Percentiles rank a stretch among this genome's conserved stretches.
phyloP scores from a whole-genome alignment of 805 yeast species.

The Millerozyma acaciae region DNA sequence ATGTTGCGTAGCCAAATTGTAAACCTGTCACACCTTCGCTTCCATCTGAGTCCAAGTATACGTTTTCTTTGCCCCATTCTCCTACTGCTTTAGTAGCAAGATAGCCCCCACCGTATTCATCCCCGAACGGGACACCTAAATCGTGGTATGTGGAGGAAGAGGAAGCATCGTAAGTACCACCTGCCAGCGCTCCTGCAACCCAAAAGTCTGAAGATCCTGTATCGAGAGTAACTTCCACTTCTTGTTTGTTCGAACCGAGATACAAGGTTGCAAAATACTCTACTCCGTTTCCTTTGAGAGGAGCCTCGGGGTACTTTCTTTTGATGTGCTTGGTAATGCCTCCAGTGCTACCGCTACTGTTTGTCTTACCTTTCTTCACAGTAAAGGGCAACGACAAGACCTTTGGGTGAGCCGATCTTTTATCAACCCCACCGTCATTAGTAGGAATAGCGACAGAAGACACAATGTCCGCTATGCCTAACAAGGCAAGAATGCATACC shows the following conservation, averaged over 20 bases:
- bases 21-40: slow-evolving; percentile 1
- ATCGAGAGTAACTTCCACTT: slow-evolving; percentile 24
- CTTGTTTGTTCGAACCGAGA: not conserved
- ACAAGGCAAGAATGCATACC: too few relatives aligned
- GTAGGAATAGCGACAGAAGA: too few relatives aligned
- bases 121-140: slow-evolving; percentile 30
- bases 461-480: too few relatives aligned
- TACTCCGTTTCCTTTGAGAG: too few relatives aligned
- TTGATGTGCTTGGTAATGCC: too few relatives aligned
- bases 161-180: slow-evolving; percentile 24
- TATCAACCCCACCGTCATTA: too few relatives aligned
- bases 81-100: slow-evolving; percentile 50
- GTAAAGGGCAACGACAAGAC: too few relatives aligned
- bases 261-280: not conserved
- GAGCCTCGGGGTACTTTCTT: too few relatives aligned
- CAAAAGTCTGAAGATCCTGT: slow-evolving; percentile 33
- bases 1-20: slow-evolving; percentile 14
- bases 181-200: slow-evolving; percentile 19
- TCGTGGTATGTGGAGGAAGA: slow-evolving; percentile 27
- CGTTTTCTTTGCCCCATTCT: slow-evolving; percentile 34
- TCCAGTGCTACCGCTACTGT: too few relatives aligned
- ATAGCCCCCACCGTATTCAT: slow-evolving; percentile 47
- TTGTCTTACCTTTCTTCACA: too few relatives aligned
- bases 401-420: too few relatives aligned
- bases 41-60: slow-evolving; percentile 10